Base-by-base conservation (phyloP, 371 early-diverging fungal species). In the Lichtheimia ornata region DNA sequence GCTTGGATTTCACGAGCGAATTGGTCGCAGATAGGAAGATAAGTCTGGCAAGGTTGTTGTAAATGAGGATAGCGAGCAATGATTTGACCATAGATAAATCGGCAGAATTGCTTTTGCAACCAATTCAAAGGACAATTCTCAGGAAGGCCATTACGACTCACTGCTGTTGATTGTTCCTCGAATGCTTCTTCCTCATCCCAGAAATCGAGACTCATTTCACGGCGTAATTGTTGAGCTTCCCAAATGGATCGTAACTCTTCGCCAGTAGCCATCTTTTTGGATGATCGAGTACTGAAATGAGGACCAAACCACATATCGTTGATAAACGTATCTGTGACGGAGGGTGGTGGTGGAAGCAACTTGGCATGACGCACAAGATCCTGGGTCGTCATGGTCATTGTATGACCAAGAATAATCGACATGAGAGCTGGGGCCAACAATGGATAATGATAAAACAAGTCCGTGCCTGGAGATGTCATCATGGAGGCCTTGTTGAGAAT, bases 391-490 rank as follows among this genome's bases (percentile, higher is more conserved):
- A 78, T 74, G 2, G 69, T 63, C 75, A 79, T 74, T 1, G 80
- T 79, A 58, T 79, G 80, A 24, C 63, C 47, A 22, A 79, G 47
- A 1, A 79, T 66, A 24, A 79, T 76, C 7, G 76, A 76, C 77
- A 79, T 76, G 9, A 79, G 63, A 5, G 80, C 77, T 53, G 77
- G 80, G 2, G 72, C 77, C 6, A 79, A 63, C 5, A 79, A 52
- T 25, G 80, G 80, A 44, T 74, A 79, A 45, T 65, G 70, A 1
- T 61, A 40, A 50, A 73, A 64, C 1, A 69, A 24, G 11, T 63
- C 52, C n/a, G 52, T 57, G 17, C 62, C n/a, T 22, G 63, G 49
- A 5, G 40, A 4, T 2, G 47, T 30, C 5, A 40, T 17, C n/a
- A 22, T 22, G 11, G 51, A 54, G 44, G 64, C 68, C 63, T 76